Conservation (phyloP, 208 protist species). For the Trypanosomatidae sp. region DNA sequence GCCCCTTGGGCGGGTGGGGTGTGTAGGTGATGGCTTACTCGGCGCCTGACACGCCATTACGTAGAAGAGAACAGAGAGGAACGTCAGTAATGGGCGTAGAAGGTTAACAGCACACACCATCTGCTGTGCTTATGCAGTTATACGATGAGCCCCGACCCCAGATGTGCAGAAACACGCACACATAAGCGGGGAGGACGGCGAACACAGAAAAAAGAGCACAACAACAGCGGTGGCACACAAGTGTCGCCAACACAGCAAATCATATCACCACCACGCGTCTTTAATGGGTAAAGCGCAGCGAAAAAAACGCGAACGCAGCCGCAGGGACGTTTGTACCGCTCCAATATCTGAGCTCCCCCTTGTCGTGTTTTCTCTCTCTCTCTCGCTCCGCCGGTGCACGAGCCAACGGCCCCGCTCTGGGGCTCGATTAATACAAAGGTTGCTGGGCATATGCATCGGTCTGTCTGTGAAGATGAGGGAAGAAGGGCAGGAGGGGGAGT, state of each 20-base stretch:
- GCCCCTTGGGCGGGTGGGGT: not conserved
- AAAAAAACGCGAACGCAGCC: not conserved
- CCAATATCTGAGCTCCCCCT: not conserved
- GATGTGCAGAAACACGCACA: not conserved
- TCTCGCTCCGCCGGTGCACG: not conserved
- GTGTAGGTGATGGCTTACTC: not conserved
- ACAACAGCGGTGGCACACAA: not conserved
- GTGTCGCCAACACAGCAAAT: not conserved
- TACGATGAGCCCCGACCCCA: not conserved
- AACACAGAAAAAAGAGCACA: not conserved
- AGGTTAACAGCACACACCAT: not conserved
- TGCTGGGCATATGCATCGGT: not conserved
- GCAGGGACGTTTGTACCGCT: not conserved
- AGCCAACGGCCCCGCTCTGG: not conserved
- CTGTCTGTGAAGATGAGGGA: not conserved
- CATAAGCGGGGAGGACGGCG: not conserved
- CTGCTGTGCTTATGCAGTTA: slow-evolving; percentile 6
- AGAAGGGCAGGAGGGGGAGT: not conserved
- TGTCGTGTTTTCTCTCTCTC: not conserved
- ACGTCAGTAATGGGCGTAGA: not conserved
- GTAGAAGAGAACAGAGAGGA: not conserved
- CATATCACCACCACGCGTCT: not conserved
- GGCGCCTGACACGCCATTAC: not conserved
- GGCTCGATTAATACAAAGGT: not conserved
- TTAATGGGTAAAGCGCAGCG: not conserved